These are phyloP conservation scores for Houttuynia cordata DNA, from an alignment of 164 flowering plant genomes.

Conservation along the genomic window DNA sequence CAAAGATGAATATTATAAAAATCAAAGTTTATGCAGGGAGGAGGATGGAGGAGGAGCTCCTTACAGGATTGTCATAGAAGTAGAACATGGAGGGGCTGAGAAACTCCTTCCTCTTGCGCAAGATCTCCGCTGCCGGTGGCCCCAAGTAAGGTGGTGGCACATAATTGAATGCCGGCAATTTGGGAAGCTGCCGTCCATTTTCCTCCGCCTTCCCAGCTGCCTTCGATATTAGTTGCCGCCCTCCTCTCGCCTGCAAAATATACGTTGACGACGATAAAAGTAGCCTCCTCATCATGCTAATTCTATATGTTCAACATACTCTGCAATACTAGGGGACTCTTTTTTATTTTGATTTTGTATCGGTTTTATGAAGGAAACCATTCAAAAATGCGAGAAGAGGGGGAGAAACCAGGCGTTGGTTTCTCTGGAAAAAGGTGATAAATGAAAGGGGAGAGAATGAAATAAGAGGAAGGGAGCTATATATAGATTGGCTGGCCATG, in stretches of 20 bases:
- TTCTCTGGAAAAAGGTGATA: background rate
- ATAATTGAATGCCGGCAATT: slow-evolving; percentile 81
- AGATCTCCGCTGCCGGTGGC: slow-evolving; percentile 61
- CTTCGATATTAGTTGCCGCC: slow-evolving; percentile 16
- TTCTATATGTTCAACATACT: background rate
- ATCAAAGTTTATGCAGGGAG: too few relatives aligned
- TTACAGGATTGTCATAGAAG: slow-evolving; percentile 59
- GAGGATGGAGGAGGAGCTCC: slow-evolving; percentile 2
- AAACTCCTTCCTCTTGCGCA: slow-evolving; percentile 49
- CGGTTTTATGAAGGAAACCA: background rate
- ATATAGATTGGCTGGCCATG: background rate
- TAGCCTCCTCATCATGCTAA: background rate
- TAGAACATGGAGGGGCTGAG: slow-evolving; percentile 79
- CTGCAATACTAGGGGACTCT: too few relatives aligned
- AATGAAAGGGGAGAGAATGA: background rate
- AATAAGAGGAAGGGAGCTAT: background rate
- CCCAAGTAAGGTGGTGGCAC: slow-evolving; percentile 84
- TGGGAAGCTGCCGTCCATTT: slow-evolving; percentile 26
- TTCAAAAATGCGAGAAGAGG: slow-evolving; percentile 1
- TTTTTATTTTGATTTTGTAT: too few relatives aligned
- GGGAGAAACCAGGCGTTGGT: background rate
- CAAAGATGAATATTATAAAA: too few relatives aligned
- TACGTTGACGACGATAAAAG: background rate
- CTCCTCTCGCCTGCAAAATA: background rate
- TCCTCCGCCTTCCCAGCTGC: slow-evolving; percentile 12